Evolutionary conservation across 495 filamentous ascomycete genomes (phyloP), one percentile per base, ranked within the genome.

Genomic region (Schizothecium vesticola): DNA sequence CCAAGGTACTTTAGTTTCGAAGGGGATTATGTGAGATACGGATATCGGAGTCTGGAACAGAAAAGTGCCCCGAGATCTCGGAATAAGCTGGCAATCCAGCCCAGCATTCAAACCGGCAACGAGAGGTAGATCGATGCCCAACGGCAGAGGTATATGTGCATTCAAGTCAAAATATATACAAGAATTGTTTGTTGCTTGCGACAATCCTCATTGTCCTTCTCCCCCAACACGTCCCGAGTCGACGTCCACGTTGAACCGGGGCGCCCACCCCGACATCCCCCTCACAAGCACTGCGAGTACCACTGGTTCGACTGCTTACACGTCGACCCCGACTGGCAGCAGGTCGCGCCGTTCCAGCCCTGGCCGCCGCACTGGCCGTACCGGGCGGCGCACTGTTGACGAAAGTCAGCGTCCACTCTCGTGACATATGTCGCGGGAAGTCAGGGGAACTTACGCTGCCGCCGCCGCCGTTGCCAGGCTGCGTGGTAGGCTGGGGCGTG

Each of bases 331-430:
- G 79, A 61, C 8, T 69, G 73, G 65, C 85, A 87, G 31, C 75
- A 80, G 1, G 80, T 83, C 2, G 81, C 61, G 19, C 84, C 85
- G 9, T 71, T 73, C 79, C 82, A 86, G 26, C 76, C 73, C 43
- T 33, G 70, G 13, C 85, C 85, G 33, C 85, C 84, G 57, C 85
- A 87, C 63, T 87, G 85, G 1, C 77, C 84, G 65, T 73, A 82
- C 23, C 69, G 73, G 19, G 75, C 71, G 59, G 70, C 31, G 68
- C 75, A 77, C 73, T 71, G 26, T 59, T 9, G 4, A 25, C 19
- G 11, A 16, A 36, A 67, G 64, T 31, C 28, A 13, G 51, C n/a
- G 5, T 25, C 1, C 29, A 16, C 4, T 25, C 25, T n/a, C 58
- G 26, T 60, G n/a, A 24, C 10, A n/a, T n/a, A n/a, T n/a, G 3